Evolutionary conservation across 2,329 filamentous ascomycete genomes (phyloP).

Genomic region (Pseudocercospora crystallina): DNA sequence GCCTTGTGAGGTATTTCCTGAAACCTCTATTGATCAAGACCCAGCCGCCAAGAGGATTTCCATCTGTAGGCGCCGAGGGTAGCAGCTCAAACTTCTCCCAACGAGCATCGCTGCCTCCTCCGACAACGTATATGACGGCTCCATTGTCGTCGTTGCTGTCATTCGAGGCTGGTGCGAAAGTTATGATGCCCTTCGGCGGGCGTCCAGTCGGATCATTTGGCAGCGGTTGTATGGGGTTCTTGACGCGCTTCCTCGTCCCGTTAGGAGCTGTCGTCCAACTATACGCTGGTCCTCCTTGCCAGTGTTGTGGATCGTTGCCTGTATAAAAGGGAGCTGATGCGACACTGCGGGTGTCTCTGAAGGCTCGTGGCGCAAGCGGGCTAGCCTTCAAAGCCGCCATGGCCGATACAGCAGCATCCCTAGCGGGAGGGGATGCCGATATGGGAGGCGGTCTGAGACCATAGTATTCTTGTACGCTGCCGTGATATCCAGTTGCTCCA

Average conservation of each 20-base stretch:
- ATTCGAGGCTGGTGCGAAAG: constrained; percentile 57
- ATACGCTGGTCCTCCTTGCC: constrained; percentile 34
- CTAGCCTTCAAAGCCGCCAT: constrained; percentile 33
- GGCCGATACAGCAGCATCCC: constrained; percentile 22
- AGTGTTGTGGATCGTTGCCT: constrained; percentile 65
- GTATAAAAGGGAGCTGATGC: constrained; percentile 78
- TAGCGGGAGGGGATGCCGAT: constrained; percentile 26
- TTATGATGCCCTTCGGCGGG: constrained; percentile 78
- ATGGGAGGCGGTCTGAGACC: constrained; percentile 31
- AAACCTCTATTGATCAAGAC: constrained; percentile 32
- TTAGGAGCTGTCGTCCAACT: constrained; percentile 38
- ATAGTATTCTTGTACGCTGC: constrained; percentile 37
- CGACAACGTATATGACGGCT: constrained; percentile 32
- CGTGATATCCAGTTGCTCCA: constrained; percentile 25
- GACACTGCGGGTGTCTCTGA: constrained; percentile 88
- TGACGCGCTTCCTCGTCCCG: constrained; percentile 33
- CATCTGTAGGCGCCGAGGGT: constrained; percentile 16
- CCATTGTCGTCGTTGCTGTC: constrained; percentile 28
- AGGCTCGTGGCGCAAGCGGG: constrained; percentile 68
- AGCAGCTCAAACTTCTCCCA: constrained; percentile 38
- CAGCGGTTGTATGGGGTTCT: constrained; percentile 44
- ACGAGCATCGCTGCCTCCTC: constrained; percentile 34
- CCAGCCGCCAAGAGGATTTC: constrained; percentile 22
- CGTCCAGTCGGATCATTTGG: constrained; percentile 55
- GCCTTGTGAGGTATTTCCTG: constrained; percentile 34